These are phyloP conservation scores for Verticillium dahliae DNA, from an alignment of 2,329 filamentous ascomycete species.

Conservation along the genomic window DNA sequence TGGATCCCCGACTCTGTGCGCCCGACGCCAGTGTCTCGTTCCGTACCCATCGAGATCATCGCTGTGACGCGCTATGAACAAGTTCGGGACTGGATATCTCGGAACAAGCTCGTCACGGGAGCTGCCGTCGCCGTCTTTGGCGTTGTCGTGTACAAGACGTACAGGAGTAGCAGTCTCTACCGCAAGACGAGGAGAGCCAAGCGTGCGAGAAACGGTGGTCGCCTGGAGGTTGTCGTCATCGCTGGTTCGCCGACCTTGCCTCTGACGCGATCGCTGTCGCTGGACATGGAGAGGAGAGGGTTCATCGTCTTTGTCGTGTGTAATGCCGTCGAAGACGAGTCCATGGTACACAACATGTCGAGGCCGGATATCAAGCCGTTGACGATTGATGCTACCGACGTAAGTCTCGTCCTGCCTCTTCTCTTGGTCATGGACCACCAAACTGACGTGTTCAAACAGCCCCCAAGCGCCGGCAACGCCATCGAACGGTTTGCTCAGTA, in stretches of 20 bases:
- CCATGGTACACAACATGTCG: constrained; percentile 67
- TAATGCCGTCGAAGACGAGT: constrained; percentile 77
- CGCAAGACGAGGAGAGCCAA: constrained; percentile 68
- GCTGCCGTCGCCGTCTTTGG: constrained; percentile 65
- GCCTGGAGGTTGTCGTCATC: constrained; percentile 80
- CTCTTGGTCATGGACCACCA: not conserved
- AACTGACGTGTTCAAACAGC: constrained; percentile 33
- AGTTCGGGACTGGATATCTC: constrained; percentile 63
- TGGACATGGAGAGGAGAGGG: constrained; percentile 84
- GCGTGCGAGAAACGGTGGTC: constrained; percentile 73
- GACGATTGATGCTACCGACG: constrained; percentile 75
- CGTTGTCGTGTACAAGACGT: constrained; percentile 50
- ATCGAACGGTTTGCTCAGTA: constrained; percentile 66
- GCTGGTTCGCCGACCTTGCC: constrained; percentile 83
- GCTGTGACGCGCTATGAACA: constrained; percentile 37
- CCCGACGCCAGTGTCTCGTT: constrained; percentile 42
- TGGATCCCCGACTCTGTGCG: constrained; percentile 70
- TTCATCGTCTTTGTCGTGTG: constrained; percentile 93
- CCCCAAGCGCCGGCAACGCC: constrained; percentile 59
- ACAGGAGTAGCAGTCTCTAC: constrained; percentile 46
- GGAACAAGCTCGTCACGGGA: constrained; percentile 68
- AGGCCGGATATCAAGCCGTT: constrained; percentile 77
- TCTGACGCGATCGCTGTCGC: constrained; percentile 72
- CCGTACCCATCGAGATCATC: constrained; percentile 22
- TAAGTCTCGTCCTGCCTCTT: constrained; percentile 30